Base-by-base conservation (phyloP, 2,329 filamentous ascomycete genomes). In the Colletotrichum salicis region DNA sequence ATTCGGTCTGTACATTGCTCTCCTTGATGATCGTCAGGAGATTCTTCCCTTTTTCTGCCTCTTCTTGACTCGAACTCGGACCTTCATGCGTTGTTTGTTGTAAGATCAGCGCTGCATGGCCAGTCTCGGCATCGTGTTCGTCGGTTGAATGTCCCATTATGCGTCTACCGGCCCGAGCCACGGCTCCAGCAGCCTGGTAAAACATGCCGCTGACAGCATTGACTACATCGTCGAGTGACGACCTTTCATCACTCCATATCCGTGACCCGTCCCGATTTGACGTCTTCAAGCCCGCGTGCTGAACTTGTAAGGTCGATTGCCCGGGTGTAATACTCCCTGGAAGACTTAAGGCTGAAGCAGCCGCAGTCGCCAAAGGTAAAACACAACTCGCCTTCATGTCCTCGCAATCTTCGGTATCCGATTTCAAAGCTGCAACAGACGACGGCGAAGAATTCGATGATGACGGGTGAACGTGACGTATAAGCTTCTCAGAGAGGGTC, bases 381-480 rank as follows among this genome's bases (percentile, higher is more conserved):
- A 71, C 15, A 41, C 7, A 2, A 13, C 37, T 31, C 7, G 59
- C 22, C 13, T 35, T 71, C 69, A 71, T 71, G 7, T 22, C 59
- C 45, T 55, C 64, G 4, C n/a, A 13, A 0, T 58, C 48, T n/a
- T 15, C 11, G 6, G 12, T 45, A 22, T 55, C 37, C 5, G n/a
- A 3, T 35, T 24, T 7, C 51, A 24, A 55, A 31, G 33, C 29
- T 5, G 64, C 22, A 7, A 19, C 41, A 11, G 41, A 41, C 37
- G 37, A 19, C 15, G 13, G 37, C 37, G 37, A 41, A 41, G 37
- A 19, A 41, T 41, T 10, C 41, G 13, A 13, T 12, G 58, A 51
- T 1, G 54, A 24, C 10, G 64, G 66, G 2, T 29, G 57, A 5
- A 67, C 64, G 6, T 54, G 68, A 5, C 13, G 11, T n/a, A 58